Conservation (phyloP, 1,284 basidiomycete genomes). For the Ganoderma meredithae region DNA sequence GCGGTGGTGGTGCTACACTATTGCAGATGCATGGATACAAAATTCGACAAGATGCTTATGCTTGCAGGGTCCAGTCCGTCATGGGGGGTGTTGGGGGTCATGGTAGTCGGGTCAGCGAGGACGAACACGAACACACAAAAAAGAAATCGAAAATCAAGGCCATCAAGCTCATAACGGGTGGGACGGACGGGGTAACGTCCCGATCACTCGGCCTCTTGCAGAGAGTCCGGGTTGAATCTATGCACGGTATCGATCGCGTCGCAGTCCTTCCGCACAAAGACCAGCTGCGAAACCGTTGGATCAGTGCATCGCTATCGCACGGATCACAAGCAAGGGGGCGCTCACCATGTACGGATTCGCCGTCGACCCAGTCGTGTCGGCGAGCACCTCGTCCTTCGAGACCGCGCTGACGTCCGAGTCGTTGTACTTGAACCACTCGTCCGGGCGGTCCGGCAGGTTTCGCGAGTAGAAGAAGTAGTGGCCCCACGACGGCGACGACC, state of each 20-base stretch:
- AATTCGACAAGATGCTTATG: background rate
- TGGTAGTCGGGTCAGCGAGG: too few relatives aligned
- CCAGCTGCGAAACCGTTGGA: constrained; percentile 56
- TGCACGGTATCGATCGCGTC: constrained; percentile 82
- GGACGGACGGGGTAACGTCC: background rate
- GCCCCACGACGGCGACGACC: constrained; percentile 82
- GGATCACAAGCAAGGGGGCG: too few relatives aligned
- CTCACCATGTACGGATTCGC: constrained; percentile 85
- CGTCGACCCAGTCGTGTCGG: constrained; percentile 81
- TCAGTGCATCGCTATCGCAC: background rate
- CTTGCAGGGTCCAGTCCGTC: background rate
- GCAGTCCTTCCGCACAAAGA: constrained; percentile 79
- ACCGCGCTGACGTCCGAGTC: constrained; percentile 84
- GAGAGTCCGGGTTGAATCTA: constrained; percentile 51
- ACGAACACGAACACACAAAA: too few relatives aligned
- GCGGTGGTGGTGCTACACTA: background rate
- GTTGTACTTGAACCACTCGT: constrained; percentile 96
- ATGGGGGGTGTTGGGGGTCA: too few relatives aligned
- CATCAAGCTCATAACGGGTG: background rate
- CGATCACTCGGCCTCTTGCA: constrained; percentile 30
- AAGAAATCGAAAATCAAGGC: background rate
- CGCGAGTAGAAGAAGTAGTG: constrained; percentile 93
- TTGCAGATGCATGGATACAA: constrained; percentile 8
- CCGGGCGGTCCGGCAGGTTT: constrained; percentile 75
- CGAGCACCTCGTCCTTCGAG: constrained; percentile 78